Evolutionary conservation across 2,329 filamentous ascomycete genomes (phyloP), one percentile per base, ranked within the genome.

Genomic region (Periconia sp.): DNA sequence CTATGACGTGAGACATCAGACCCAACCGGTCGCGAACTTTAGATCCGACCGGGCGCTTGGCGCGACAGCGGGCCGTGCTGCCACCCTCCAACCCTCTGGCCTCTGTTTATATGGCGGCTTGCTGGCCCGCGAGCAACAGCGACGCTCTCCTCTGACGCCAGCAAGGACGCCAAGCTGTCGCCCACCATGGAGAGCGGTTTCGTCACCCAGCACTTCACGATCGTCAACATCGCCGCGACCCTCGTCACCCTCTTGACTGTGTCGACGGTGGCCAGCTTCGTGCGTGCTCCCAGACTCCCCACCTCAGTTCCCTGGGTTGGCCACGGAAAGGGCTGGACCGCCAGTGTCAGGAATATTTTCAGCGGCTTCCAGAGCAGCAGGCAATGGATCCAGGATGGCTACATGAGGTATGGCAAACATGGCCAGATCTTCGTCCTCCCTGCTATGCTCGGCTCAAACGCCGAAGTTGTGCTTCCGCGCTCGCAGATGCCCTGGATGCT

Each of bases 401-500:
- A 63, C 39, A 36, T 52, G 9, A 50, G 52, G 18, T 63, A 65
- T 46, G 55, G 44, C 47, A 61, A 63, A 21, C 31, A 56, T 1
- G 47, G 50, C 33, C 48, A 54, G n/a, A 34, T 56, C 13, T 66
- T 63, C 41, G 53, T 66, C 16, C 46, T 65, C 5, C 61, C 61
- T 13, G 35, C 50, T 12, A 54, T 52, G 10, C 52, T 64, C 2
- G 59, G 62, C 11, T 46, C 52, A 36, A 22, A 35, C 12, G 48
- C 60, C 3, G 64, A 66, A 46, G 41, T 72, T 24, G 48, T 73
- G 4, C 43, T 74, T 5, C 70, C 71, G 9, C 47, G 36, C 5
- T 61, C 59, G 4, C 61, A 71, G 30, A 55, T 72, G 38, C 29
- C 40, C 12, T 76, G 73, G 73, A 61, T 77, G 32, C 52, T 74